Evolutionary conservation across 176 grass and related monocot genomes (phyloP).

Genomic region (Eragrostis nindensis): DNA sequence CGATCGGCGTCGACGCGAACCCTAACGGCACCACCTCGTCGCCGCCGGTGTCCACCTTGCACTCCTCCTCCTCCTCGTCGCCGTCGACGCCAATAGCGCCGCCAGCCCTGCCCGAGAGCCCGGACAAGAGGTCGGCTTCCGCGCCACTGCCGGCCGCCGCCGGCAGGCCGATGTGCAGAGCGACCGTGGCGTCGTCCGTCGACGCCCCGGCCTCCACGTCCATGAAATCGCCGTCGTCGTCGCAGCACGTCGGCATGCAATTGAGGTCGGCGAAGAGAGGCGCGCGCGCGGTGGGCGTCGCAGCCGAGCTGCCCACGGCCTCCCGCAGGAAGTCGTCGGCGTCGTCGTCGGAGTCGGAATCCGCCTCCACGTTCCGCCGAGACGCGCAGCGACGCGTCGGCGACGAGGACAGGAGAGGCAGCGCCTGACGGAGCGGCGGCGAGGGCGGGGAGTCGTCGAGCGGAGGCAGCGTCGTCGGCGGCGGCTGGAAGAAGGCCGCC

Average conservation of each 20-base stretch:
- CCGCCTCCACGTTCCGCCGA: neutral
- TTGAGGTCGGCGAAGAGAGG: slow-evolving; percentile 63
- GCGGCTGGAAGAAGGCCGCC: slow-evolving; percentile 36
- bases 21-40: slow-evolving; percentile 70
- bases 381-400: slow-evolving; percentile 32
- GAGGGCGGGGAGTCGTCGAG: slow-evolving; percentile 49
- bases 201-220: slow-evolving; percentile 58
- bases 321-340: slow-evolving; percentile 35
- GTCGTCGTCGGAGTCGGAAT: slow-evolving; percentile 43
- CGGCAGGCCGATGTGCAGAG: slow-evolving; percentile 81
- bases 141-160: slow-evolving; percentile 28
- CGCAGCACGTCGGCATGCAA: slow-evolving; percentile 53
- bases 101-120: slow-evolving; percentile 42
- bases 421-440: slow-evolving; percentile 79
- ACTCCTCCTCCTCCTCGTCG: slow-evolving; percentile 59
- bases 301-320: slow-evolving; percentile 17
- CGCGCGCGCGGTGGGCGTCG: neutral
- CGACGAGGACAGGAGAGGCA: slow-evolving; percentile 81
- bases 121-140: slow-evolving; percentile 70
- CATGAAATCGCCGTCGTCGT: slow-evolving; percentile 49
- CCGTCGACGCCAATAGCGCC: neutral
- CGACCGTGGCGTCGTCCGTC: slow-evolving; percentile 63
- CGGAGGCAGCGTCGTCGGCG: neutral
- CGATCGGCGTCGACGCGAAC: slow-evolving; percentile 79
- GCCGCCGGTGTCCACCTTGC: slow-evolving; percentile 35